phyloP scores from a whole-genome alignment of 2,329 filamentous ascomycete genomes.

The Aspergillus candidus region DNA sequence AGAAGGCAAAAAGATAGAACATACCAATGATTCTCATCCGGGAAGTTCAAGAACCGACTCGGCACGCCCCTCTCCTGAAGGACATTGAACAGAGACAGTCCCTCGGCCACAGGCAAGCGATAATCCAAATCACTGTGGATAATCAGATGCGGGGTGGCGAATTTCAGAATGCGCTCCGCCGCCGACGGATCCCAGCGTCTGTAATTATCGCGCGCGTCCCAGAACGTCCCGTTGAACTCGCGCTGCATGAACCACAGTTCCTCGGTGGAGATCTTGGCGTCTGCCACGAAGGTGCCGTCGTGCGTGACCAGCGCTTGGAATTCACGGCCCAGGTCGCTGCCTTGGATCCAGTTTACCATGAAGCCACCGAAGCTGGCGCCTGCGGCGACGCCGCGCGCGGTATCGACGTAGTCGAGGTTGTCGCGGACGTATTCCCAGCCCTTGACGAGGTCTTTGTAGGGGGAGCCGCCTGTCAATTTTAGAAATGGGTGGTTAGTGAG shows the following conservation, averaged over 20 bases:
- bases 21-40: constrained; percentile 61
- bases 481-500: not conserved
- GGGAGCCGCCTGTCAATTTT: constrained; percentile 36
- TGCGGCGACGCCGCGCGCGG: constrained; percentile 34
- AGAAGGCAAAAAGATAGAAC: constrained; percentile 2
- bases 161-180: constrained; percentile 56
- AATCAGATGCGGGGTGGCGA: constrained; percentile 74
- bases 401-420: constrained; percentile 35
- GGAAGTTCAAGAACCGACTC: constrained; percentile 71
- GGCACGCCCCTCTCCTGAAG: constrained; percentile 67
- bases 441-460: constrained; percentile 75
- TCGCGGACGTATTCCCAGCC: constrained; percentile 64
- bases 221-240: constrained; percentile 46
- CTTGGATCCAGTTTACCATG: constrained; percentile 77
- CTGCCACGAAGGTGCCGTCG: constrained; percentile 71
- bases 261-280: constrained; percentile 45
- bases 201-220: constrained; percentile 55
- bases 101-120: constrained; percentile 74
- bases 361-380: constrained; percentile 40
- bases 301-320: constrained; percentile 88
- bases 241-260: constrained; percentile 50
- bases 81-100: constrained; percentile 72
- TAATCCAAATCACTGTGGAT: constrained; percentile 85
- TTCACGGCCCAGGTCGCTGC: constrained; percentile 70
- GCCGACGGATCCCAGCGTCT: constrained; percentile 61